Conservation (phyloP, 345 rosid species). For the Lepidium africanum region DNA sequence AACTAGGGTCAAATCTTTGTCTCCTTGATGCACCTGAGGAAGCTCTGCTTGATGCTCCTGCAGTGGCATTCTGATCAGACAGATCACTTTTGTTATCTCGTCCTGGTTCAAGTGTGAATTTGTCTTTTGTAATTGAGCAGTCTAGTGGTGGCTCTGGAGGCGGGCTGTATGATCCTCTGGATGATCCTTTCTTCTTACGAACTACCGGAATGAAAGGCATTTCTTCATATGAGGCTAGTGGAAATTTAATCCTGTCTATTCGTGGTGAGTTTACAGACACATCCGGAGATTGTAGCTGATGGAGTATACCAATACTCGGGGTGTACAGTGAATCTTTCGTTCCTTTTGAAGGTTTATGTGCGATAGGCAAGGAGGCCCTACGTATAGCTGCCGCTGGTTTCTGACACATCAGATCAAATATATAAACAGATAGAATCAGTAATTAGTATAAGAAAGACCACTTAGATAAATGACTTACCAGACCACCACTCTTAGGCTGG, state of each 20-base stretch:
- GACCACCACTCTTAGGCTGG: conserved; percentile 41
- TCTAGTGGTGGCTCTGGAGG: conserved; percentile 49
- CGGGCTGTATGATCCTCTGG: conserved; percentile 57
- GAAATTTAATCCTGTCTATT: conserved; percentile 92
- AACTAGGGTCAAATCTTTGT: conserved; percentile 75
- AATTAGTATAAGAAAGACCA: not conserved
- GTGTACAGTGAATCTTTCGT: conserved; percentile 29
- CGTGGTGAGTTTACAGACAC: conserved; percentile 92
- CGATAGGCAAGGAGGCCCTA: conserved; percentile 71
- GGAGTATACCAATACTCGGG: conserved; percentile 46
- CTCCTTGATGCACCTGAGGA: conserved; percentile 59
- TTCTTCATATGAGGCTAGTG: conserved; percentile 79
- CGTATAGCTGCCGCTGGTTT: conserved; percentile 40
- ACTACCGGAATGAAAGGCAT: conserved; percentile 50
- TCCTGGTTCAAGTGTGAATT: conserved; percentile 66
- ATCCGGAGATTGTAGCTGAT: conserved; percentile 67
- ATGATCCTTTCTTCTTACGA: conserved; percentile 38
- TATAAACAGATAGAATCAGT: conserved; percentile 13
- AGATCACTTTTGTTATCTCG: conserved; percentile 60
- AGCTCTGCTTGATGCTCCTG: conserved; percentile 79
- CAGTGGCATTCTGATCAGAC: conserved; percentile 86
- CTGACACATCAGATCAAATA: conserved; percentile 8
- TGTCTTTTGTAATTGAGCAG: conserved; percentile 80
- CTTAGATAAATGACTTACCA: conserved; percentile 30
- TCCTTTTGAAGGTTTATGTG: conserved; percentile 28